Evolutionary conservation across 2,329 filamentous ascomycete genomes (phyloP), one percentile per base, ranked within the genome.

Genomic region (Esteya vermicola): DNA sequence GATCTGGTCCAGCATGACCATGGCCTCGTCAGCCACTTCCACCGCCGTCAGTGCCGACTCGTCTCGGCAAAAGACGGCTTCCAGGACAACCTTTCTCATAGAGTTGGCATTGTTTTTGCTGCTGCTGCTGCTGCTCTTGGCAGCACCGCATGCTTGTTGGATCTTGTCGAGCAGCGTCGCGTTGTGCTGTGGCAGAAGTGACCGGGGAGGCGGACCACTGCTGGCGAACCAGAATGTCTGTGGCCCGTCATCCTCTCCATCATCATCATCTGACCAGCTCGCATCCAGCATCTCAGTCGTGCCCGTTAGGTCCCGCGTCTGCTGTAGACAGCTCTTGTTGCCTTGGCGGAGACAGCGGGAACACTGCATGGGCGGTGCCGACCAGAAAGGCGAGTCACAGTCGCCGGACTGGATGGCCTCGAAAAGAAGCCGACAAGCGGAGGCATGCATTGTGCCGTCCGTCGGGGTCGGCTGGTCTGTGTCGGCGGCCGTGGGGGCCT

Each of bases 21-120:
- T 27, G 4, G 42, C 42, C 38, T 38, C 16, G 16, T 25, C 35
- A 2, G 42, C 32, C 3, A 48, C 39, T 3, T 34, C 31, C 9
- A 18, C 14, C 1, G 44, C 39, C 3, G 36, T 36, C 39, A 45
- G 14, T 1, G 18, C 41, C 2, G 21, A 2, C n/a, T 37, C 18
- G 27, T 48, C 41, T 23, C 46, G 42, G 25, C 44, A 48, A 8
- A 45, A 48, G 14, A 48, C 16, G 9, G 46, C 44, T 19, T 48
- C 46, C 1, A 48, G 36, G 7, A 14, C 14, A 4, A n/a, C n/a
- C n/a, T n/a, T n/a, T n/a, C n/a, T n/a, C n/a, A n/a, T n/a, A n/a
- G n/a, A n/a, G n/a, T n/a, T n/a, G n/a, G n/a, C n/a, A n/a, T n/a
- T 35, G 33, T 9, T n/a, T 9, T 6, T 23, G 19, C 3, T 16